phyloP scores from a whole-genome alignment of 2,329 filamentous ascomycete genomes.

The Apiospora koreana region DNA sequence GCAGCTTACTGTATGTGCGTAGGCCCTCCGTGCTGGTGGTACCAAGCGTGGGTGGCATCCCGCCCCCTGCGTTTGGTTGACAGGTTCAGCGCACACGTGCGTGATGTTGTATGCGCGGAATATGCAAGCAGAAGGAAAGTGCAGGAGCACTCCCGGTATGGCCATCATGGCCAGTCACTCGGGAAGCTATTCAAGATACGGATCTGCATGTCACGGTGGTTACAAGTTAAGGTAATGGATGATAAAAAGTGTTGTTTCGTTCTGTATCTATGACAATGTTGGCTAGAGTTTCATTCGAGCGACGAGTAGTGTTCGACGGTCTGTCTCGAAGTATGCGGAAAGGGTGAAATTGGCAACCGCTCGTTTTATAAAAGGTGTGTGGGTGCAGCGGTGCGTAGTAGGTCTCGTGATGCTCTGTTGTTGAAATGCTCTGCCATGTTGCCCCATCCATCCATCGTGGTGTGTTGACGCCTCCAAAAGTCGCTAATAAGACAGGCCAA shows the following conservation, averaged over 20 bases:
- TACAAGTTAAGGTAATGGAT: not conserved
- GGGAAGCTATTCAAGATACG: not conserved
- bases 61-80: not conserved
- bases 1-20: not conserved
- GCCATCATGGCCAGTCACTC: not conserved
- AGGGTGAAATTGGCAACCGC: not conserved
- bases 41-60: not conserved
- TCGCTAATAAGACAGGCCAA: not conserved
- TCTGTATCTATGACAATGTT: constrained; percentile 1
- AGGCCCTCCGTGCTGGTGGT: not conserved
- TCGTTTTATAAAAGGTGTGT: not conserved
- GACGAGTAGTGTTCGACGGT: not conserved
- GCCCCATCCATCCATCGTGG: not conserved
- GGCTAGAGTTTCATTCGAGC: not conserved
- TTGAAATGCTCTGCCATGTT: not conserved
- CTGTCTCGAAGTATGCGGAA: not conserved
- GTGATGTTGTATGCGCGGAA: not conserved
- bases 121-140: not conserved
- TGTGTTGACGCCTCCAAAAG: not conserved
- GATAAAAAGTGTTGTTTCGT: not conserved
- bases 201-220: not conserved
- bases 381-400: not conserved
- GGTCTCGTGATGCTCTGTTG: not conserved
- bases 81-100: not conserved
- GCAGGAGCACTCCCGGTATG: not conserved